Conservation (phyloP, 371 early-diverging fungal species). For the Mucor sp. region DNA sequence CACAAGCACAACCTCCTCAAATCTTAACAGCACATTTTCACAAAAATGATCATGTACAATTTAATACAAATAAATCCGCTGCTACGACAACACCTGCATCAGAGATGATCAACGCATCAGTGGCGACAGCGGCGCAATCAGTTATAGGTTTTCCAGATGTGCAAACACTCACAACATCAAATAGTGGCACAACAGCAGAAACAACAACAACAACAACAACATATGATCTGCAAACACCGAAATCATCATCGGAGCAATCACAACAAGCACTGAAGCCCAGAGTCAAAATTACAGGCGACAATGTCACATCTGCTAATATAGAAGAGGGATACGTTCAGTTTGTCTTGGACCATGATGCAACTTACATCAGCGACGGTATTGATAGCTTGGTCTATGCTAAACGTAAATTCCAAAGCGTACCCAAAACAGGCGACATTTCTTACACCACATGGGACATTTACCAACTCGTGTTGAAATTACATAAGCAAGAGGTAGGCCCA, state of each 20-base stretch:
- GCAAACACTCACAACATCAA: neutral
- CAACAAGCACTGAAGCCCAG: neutral
- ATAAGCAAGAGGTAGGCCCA: constrained; percentile 42
- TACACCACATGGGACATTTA: constrained; percentile 54
- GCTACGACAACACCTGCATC: neutral
- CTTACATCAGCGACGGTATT: constrained; percentile 38
- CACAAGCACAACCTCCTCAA: neutral
- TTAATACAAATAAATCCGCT: neutral
- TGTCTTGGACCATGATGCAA: constrained; percentile 40
- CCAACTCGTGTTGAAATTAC: constrained; percentile 45
- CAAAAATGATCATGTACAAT: neutral
- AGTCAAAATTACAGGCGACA: constrained; percentile 33
- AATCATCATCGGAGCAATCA: too few species aligned
- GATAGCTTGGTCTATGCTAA: constrained; percentile 45
- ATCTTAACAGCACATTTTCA: neutral
- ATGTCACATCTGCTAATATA: constrained; percentile 37
- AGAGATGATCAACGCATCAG: neutral
- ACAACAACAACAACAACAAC: too few species aligned
- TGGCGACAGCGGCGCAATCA: neutral
- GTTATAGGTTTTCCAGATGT: neutral
- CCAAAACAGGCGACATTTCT: constrained; percentile 46
- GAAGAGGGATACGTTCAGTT: constrained; percentile 54
- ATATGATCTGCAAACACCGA: neutral
- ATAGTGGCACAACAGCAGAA: too few species aligned
- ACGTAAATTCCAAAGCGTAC: constrained; percentile 46